phyloP scores from a whole-genome alignment of 371 early-diverging fungal species.

The Mortierella sp. region DNA sequence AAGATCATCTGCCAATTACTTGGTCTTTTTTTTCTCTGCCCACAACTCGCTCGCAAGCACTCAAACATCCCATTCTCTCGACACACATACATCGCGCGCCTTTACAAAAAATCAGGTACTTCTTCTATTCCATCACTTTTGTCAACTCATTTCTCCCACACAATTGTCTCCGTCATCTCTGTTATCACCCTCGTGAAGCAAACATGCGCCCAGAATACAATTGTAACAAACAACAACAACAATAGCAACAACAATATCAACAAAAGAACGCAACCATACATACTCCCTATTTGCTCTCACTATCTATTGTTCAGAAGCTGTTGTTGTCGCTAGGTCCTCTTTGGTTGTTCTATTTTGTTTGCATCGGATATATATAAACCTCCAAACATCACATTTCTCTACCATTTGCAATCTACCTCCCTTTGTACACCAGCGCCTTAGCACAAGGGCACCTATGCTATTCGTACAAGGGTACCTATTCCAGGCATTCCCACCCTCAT shows the following conservation, averaged over 20 bases:
- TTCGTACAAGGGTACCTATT: background rate
- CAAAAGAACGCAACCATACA: background rate
- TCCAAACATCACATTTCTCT: background rate
- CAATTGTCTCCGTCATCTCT: background rate
- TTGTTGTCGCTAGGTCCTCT: conserved; percentile 1
- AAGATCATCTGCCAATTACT: too few relatives aligned
- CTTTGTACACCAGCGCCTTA: background rate
- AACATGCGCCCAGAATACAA: background rate
- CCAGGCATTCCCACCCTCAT: background rate
- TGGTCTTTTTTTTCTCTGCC: too few relatives aligned
- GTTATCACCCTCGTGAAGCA: background rate
- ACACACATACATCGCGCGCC: too few relatives aligned
- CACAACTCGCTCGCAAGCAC: too few relatives aligned
- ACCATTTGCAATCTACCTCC: background rate
- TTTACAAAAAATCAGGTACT: background rate
- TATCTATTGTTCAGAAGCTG: background rate
- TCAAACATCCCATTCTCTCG: too few relatives aligned
- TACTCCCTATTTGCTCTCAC: background rate
- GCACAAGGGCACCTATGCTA: background rate
- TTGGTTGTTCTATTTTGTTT: background rate
- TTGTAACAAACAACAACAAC: background rate
- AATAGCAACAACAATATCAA: background rate
- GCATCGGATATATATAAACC: background rate
- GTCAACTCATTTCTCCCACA: background rate
- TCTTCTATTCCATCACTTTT: background rate